These are phyloP conservation scores for Kwoniella dendrophila DNA, from an alignment of 768 basidiomycete genomes.

Conservation along the genomic window DNA sequence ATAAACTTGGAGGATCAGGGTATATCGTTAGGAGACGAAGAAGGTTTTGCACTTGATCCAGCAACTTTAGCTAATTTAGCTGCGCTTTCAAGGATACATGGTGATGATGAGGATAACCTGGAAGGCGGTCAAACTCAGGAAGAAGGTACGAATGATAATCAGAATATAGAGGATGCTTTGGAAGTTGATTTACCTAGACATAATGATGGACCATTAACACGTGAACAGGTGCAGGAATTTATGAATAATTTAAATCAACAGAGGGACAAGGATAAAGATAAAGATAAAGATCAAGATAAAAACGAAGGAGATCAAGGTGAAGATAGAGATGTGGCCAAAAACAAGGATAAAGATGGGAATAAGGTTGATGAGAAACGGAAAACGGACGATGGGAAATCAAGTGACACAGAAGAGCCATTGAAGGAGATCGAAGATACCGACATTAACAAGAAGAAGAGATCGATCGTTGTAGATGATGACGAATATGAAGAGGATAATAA, in stretches of 20 bases:
- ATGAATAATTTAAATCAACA: slow-evolving; percentile 22
- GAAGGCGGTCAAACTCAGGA: not conserved
- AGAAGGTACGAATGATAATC: slow-evolving; percentile 13
- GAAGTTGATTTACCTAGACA: slow-evolving; percentile 9
- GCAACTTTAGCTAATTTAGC: slow-evolving; percentile 46
- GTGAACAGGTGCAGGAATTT: slow-evolving; percentile 35
- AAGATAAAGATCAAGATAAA: slow-evolving; percentile 12
- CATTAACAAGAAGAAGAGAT: slow-evolving; percentile 10
- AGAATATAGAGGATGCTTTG: slow-evolving; percentile 9
- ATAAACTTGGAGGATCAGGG: slow-evolving; percentile 3
- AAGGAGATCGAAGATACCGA: slow-evolving; percentile 19
- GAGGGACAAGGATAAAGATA: not conserved
- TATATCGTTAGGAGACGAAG: slow-evolving; percentile 21
- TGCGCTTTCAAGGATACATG: slow-evolving; percentile 37
- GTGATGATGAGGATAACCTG: slow-evolving; percentile 21
- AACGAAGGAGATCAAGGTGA: slow-evolving; percentile 3
- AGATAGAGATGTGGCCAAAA: not conserved
- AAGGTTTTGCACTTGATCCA: slow-evolving; percentile 43
- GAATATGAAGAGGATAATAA: slow-evolving; percentile 27
- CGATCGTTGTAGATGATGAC: slow-evolving; percentile 7
- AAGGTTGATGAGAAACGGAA: slow-evolving; percentile 13
- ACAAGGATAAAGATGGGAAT: slow-evolving; percentile 4
- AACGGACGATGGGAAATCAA: not conserved
- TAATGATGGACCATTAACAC: slow-evolving; percentile 25
- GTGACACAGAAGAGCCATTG: not conserved